phyloP scores from a whole-genome alignment of 208 protist genomes.

The Wallacemonas sp. region DNA sequence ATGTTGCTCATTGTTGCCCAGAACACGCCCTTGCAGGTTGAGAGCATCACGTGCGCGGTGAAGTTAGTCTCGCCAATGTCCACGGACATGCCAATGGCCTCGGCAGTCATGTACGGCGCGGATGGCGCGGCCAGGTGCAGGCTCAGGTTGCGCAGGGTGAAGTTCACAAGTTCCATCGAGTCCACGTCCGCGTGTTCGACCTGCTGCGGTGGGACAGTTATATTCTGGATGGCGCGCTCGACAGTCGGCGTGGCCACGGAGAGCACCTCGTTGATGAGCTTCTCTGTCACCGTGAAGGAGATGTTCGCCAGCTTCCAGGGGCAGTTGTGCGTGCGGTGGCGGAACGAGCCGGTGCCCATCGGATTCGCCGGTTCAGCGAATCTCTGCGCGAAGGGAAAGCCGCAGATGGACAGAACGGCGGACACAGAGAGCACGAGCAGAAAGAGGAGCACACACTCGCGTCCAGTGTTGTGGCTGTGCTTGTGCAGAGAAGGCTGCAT shows the following conservation, averaged over 20 bases:
- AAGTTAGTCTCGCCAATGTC: slow-evolving; percentile 57
- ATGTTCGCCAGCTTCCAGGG: slow-evolving; percentile 4
- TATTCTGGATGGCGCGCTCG: slow-evolving; percentile 20
- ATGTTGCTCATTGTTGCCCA: slow-evolving; percentile 30
- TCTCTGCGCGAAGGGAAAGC: too few species aligned
- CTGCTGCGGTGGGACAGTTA: slow-evolving; percentile 38
- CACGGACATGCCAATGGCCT: slow-evolving; percentile 26
- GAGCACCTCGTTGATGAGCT: slow-evolving; percentile 13
- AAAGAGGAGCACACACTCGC: too few species aligned
- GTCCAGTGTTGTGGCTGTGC: too few species aligned
- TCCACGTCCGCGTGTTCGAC: slow-evolving; percentile 44
- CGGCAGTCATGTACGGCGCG: slow-evolving; percentile 32
- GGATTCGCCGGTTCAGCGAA: too few species aligned
- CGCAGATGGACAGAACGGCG: too few species aligned
- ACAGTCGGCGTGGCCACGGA: slow-evolving; percentile 18
- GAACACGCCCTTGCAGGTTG: slow-evolving; percentile 41
- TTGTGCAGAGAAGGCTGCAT: too few species aligned
- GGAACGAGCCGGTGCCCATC: too few species aligned
- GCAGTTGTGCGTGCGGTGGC: background rate
- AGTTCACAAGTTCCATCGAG: slow-evolving; percentile 41
- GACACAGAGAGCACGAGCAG: too few species aligned
- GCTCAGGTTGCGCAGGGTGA: slow-evolving; percentile 28
- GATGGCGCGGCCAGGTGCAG: slow-evolving; percentile 24
- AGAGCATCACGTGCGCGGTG: slow-evolving; percentile 31
- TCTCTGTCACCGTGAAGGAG: background rate